Evolutionary conservation across 2,329 filamentous ascomycete genomes (phyloP), one percentile per base, ranked within the genome.

Genomic region (Hypoxylon sp.): DNA sequence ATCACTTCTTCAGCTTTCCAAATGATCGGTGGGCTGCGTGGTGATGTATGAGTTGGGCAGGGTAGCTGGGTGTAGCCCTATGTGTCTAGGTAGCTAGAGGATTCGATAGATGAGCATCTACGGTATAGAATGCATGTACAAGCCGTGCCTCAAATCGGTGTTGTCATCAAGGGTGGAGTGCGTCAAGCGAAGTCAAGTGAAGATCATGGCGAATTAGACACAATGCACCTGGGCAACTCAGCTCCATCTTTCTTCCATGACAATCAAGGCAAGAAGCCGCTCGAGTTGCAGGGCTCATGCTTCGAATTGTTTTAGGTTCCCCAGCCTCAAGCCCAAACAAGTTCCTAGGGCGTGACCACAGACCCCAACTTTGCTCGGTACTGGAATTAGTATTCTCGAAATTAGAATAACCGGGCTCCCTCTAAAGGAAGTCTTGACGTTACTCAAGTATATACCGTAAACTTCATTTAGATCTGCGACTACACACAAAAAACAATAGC

Each of bases 251-350:
- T 55, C 41, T 34, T 53, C 42, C 43, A 46, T 59, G 51, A 63
- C 61, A 67, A 63, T 62, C 62, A 64, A 67, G 50, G 68, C 67
- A 70, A 64, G 65, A 57, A 69, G 65, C 68, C 69, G 67, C 51
- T 57, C 57, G 46, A 65, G 55, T 63, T 64, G 57, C 63, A 69
- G 63, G 57, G 53, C 62, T 55, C 49, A 61, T 60, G 60, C 59
- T 58, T 64, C 60, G 58, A 51, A 49, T 53, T 64, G 58, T 63
- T 62, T 62, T 60, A 60, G 56, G 49, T 57, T 12, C 37, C 51
- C 52, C 54, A 60, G 48, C 51, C 56, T 56, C 55, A 51, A 38
- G 53, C 34, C 61, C 57, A 65, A 59, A 62, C 61, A 63, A 55
- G 46, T 56, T n/a, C 40, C 41, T 41, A 20, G 51, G 40, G 36